Base-by-base conservation (phyloP, 176 grass and related monocot genomes). In the Poa annua region DNA sequence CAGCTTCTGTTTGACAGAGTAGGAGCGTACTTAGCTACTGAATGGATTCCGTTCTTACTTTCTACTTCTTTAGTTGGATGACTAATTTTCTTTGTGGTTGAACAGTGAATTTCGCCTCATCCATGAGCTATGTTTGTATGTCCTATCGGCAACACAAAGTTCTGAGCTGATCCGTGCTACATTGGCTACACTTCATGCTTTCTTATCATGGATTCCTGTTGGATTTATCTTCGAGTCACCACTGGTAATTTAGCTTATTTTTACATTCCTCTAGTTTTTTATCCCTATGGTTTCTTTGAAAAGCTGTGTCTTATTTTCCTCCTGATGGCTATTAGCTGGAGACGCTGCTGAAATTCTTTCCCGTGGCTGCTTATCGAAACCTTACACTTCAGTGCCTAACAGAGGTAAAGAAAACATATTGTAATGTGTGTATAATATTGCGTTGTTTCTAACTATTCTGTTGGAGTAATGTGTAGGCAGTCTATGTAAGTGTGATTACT, bases 201-300 rank as follows among this genome's bases (percentile, higher is more conserved):
- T 99, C 81, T 79, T 99, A 74, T 99, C 97, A 55, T 99, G 97
- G 97, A 99, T 99, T 80, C 97, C 93, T 11, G 87, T 99, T 71
- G 97, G 97, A 47, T 99, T 96, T 35, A 99, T 99, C 77, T 96
- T 99, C 42, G 97, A 99, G 88, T 99, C 93, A 26, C 91, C 93
- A 33, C 78, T 99, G 93, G 97, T 99, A 85, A 26, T 73, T 86
- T 70, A 62, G 34, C 59, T 77, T 34, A 59, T 79, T 12, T 47
- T 41, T 79, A 61, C 60, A 4, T 24, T 86, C 77, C 62, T 33
- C 53, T n/a, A 63, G 49, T 3, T 36, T 82, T 24, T 45, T 49
- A 66, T 77, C 1, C 64, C 47, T 33, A 12, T 8, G 56, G 19
- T 39, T 51, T 80, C 33, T 86, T 80, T 60, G 51, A 66, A 44